phyloP scores from a whole-genome alignment of 1,284 basidiomycete species.

The Gymnopus androsaceus region DNA sequence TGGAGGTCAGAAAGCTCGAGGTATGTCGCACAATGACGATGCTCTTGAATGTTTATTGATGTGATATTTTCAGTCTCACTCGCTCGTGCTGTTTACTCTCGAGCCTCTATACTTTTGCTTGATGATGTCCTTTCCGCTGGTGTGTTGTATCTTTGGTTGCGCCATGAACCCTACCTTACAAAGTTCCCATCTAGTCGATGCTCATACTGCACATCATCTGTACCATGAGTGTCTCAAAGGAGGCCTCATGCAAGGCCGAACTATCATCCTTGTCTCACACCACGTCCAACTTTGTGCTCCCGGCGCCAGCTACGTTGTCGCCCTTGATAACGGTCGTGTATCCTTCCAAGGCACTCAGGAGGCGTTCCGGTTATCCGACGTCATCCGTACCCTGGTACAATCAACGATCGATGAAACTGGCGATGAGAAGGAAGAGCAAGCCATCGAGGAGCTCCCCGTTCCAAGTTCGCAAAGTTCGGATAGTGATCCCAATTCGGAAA shows the following conservation, averaged over 20 bases:
- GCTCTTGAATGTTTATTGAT: not conserved
- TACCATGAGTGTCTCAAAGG: slow-evolving; percentile 84
- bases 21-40: slow-evolving; percentile 38
- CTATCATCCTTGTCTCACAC: slow-evolving; percentile 87
- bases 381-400: slow-evolving; percentile 71
- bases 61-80: slow-evolving; percentile 64
- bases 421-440: slow-evolving; percentile 45
- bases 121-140: slow-evolving; percentile 87
- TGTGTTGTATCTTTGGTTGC: slow-evolving; percentile 28
- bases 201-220: slow-evolving; percentile 86
- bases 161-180: slow-evolving; percentile 16
- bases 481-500: slow-evolving; percentile 56
- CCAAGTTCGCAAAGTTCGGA: slow-evolving; percentile 27
- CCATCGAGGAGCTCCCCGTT: slow-evolving; percentile 29
- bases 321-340: slow-evolving; percentile 86
- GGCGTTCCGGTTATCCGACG: slow-evolving; percentile 66
- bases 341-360: slow-evolving; percentile 71
- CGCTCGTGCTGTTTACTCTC: slow-evolving; percentile 92
- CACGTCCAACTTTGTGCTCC: slow-evolving; percentile 80
- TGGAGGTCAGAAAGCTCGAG: slow-evolving; percentile 94
- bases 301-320: slow-evolving; percentile 73
- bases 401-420: slow-evolving; percentile 50
- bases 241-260: slow-evolving; percentile 78
- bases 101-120: slow-evolving; percentile 82
- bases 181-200: slow-evolving; percentile 57